phyloP scores from a whole-genome alignment of 129 eudicot genomes.

The Deinandra increscens region DNA sequence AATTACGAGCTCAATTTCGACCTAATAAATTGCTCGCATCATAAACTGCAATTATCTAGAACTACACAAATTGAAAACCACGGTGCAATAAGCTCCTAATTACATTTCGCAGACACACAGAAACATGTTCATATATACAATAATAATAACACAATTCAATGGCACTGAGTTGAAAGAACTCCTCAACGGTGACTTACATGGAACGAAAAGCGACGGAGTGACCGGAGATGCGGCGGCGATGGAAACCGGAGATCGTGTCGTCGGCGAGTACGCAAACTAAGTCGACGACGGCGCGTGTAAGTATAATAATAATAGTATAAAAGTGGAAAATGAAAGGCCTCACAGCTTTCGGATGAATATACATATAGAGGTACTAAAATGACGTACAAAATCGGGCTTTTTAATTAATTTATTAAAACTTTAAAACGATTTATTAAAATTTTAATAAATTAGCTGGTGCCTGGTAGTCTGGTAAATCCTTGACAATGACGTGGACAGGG shows the following conservation, averaged over 20 bases:
- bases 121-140: conserved; percentile 4
- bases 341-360: no score
- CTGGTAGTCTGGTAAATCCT: no score
- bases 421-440: no score
- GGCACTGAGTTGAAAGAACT: conserved; percentile 9
- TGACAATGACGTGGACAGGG: no score
- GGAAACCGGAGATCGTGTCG: conserved; percentile 28
- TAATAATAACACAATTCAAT: conserved; percentile 5
- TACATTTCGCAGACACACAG: neutral
- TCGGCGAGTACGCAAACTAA: conserved; percentile 16
- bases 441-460: no score
- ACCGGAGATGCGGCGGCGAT: conserved; percentile 19
- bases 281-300: neutral
- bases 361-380: neutral
- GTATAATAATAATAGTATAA: no score
- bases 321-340: no score
- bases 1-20: neutral
- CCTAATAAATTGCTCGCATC: neutral
- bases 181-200: conserved; percentile 22
- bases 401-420: no score
- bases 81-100: conserved; percentile 7
- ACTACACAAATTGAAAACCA: neutral
- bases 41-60: neutral
- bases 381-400: no score
- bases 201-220: neutral